These are phyloP conservation scores for Ceratocystis papillata DNA, from an alignment of 2,329 filamentous ascomycete genomes.

Conservation along the genomic window DNA sequence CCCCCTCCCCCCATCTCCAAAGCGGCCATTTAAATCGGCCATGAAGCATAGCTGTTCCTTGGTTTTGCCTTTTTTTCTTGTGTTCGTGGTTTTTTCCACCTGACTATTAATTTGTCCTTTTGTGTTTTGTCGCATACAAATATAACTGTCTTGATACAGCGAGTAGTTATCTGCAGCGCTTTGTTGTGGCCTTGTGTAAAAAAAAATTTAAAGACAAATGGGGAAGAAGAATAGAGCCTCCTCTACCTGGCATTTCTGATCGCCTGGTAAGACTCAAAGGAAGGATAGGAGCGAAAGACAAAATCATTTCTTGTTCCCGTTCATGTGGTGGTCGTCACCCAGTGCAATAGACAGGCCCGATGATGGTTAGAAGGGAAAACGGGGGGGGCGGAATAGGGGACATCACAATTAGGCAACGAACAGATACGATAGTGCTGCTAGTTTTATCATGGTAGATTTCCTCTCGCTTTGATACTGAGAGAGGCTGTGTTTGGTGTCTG, in stretches of 20 bases:
- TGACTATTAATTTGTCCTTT: not conserved
- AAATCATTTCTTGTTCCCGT: not conserved
- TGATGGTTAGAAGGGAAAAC: conserved; percentile 7
- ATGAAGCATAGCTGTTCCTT: not conserved
- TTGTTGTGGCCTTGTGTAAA: conserved; percentile 2
- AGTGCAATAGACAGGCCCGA: not conserved
- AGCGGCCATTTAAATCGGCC: conserved; percentile 6
- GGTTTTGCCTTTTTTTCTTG: not conserved
- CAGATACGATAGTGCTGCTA: conserved; percentile 13
- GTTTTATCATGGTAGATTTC: conserved; percentile 3
- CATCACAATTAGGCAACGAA: conserved; percentile 7
- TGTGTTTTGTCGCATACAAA: not conserved
- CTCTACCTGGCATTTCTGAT: not conserved
- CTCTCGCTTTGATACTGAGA: not conserved
- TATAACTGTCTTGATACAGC: too few species aligned
- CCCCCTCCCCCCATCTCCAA: not conserved
- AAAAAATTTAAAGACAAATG: not conserved
- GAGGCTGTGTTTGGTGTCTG: not conserved
- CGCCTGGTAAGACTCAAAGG: not conserved
- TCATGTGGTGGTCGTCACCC: not conserved
- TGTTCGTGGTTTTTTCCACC: not conserved
- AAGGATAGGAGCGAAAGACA: not conserved
- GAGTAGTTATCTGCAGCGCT: not conserved
- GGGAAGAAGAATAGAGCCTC: too few species aligned
- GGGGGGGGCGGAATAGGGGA: not conserved